Evolutionary conservation across 768 basidiomycete genomes (phyloP), one percentile per base, ranked within the genome.

Genomic region (Mycena metata): DNA sequence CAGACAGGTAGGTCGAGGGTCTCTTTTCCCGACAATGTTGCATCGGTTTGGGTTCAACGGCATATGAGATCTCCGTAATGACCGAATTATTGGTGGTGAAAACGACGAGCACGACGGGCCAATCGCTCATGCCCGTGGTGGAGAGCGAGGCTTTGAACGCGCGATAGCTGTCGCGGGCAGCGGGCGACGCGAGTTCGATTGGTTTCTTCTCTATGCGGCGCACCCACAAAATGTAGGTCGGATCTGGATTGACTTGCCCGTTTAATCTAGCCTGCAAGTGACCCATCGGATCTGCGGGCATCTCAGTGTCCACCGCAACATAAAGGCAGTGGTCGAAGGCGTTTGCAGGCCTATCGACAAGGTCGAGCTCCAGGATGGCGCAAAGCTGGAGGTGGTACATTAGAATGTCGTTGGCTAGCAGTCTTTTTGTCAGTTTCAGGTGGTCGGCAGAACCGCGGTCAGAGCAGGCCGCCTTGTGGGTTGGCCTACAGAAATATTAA

Each of bases 41-140:
- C 56, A 58, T 58, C 11, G 56, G 42, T 42, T 43, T 41, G 17
- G 56, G 56, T 33, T 58, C 56, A 42, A 58, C 45, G 26, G 17
- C 8, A 58, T 58, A 58, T 3, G 42, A 24, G 6, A 58, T 19
- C 26, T 58, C 24, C 5, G 45, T 19, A 11, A 45, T 21, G 41
- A 42, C n/a, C 24, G 24, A 17, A 5, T 42, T 42, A 15, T 45
- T 19, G 17, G 26, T 45, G 15, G 42, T 58, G 26, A 58, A 58
- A 7, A 45, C 41, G 19, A 58, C 23, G 5, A 58, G 43, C n/a
- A 58, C 56, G 16, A 45, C 42, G 8, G 56, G 56, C 56, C 56
- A 58, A 17, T 45, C 56, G 9, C 42, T 42, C 24, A 45, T 26
- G 16, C 26, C 42, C 42, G 13, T 17, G 24, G 7, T 11, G 9